Percentiles rank a stretch among this genome's conserved stretches.
These are phyloP conservation scores for Gomphus bonarii DNA, from an alignment of 1,284 basidiomycete species.

Conservation along the genomic window DNA sequence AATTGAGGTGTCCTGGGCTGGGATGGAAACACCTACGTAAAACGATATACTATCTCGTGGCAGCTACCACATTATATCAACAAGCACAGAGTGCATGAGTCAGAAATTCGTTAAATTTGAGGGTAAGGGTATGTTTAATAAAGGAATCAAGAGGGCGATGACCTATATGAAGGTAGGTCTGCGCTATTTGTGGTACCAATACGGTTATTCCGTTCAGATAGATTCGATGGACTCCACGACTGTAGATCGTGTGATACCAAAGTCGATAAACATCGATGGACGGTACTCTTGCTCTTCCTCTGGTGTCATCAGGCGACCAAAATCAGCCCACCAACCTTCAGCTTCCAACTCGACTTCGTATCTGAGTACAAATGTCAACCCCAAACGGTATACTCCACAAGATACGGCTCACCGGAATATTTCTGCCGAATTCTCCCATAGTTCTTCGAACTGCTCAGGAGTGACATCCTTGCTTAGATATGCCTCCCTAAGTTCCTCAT, in stretches of 20 bases:
- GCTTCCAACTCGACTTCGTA: slow-evolving; percentile 7
- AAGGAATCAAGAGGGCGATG: too few relatives aligned
- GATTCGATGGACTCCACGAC: neutral
- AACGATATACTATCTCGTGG: too few relatives aligned
- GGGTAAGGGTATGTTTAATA: too few relatives aligned
- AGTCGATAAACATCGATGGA: neutral
- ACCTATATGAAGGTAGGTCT: too few relatives aligned
- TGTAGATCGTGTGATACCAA: neutral
- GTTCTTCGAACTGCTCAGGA: neutral
- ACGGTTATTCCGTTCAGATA: too few relatives aligned
- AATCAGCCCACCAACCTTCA: slow-evolving; percentile 5
- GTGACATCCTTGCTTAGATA: slow-evolving; percentile 2
- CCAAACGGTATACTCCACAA: neutral
- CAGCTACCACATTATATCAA: too few relatives aligned
- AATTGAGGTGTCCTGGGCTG: too few relatives aligned
- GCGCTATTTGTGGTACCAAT: too few relatives aligned
- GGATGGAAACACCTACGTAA: too few relatives aligned
- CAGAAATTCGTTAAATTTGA: too few relatives aligned
- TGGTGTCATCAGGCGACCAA: neutral
- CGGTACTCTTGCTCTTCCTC: neutral
- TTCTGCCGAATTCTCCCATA: slow-evolving; percentile 3
- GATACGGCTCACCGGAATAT: neutral
- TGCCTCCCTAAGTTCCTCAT: neutral
- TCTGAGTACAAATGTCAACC: neutral
- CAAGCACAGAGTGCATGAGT: too few relatives aligned